Base-by-base conservation (phyloP, 257 asterid genomes). In the Eustoma russellianum region DNA sequence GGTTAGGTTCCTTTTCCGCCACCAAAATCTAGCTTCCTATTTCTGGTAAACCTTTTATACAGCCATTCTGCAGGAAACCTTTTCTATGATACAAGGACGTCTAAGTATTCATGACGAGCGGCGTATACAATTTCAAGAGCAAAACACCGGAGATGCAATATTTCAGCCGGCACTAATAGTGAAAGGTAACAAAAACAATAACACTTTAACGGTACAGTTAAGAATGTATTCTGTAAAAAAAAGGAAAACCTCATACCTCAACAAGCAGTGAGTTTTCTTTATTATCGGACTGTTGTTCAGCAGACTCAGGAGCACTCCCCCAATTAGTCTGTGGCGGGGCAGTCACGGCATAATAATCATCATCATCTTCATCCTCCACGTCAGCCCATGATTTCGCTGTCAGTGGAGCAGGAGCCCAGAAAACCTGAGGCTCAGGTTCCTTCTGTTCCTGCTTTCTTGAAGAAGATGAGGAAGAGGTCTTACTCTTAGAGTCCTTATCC, bases 371-470 rank as follows among this genome's bases (percentile, higher is more conserved):
- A 48, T 89, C 97, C 34, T 86, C 97, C 5, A 81, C 94, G 81
- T 89, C 97, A 0, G 96, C 97, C 97, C 97, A 89, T 0, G 94
- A 83, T 78, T 83, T 89, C 49, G 61, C 73, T 0, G 85, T 81
- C 73, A 89, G 61, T 28, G 97, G 97, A 2, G 97, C 90, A 0
- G 95, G 97, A 28, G 95, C 94, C 97, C 95, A 89, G 75, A 41
- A 83, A 28, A 89, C 90, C 67, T 65, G 63, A 33, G 70, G 85
- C 34, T 67, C 74, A 2, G 70, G 51, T 71, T 76, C 76, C 7
- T 68, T 68, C 53, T 70, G 77, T 54, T 40, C 57, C 60, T 61
- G 59, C 62, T 58, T 53, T 15, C 18, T 40, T 43, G 66, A 46
- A 19, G 64, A 53, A 48, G 64, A 55, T 1, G 73, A 55, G 52